Evolutionary conservation across 768 basidiomycete species (phyloP).

Genomic region (Naganishia onofrii): DNA sequence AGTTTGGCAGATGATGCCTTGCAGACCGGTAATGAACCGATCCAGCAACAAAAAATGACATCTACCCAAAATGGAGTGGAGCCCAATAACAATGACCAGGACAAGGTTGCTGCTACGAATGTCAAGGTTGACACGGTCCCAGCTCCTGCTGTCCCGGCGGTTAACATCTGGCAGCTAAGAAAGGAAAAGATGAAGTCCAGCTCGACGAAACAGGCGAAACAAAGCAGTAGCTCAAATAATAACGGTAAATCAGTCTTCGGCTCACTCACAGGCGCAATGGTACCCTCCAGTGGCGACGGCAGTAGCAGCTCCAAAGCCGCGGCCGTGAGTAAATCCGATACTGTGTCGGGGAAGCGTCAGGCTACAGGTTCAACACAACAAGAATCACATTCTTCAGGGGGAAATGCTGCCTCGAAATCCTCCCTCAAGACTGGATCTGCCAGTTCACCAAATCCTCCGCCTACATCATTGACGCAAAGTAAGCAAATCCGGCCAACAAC

Average conservation of each 20-base stretch:
- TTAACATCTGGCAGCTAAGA: slow-evolving; percentile 47
- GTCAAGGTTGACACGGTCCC: not conserved
- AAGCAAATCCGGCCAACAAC: not conserved
- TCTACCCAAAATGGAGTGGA: not conserved
- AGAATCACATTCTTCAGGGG: not conserved
- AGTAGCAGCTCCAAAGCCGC: not conserved
- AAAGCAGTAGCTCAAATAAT: not conserved
- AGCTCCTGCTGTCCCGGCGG: slow-evolving; percentile 29
- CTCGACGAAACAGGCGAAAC: not conserved
- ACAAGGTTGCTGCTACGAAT: not conserved
- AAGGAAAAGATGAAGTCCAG: slow-evolving; percentile 34
- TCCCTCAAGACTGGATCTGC: not conserved
- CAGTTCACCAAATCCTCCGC: too few species aligned
- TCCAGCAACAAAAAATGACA: not conserved
- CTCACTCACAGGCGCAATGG: slow-evolving; percentile 8
- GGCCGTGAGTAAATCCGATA: not conserved
- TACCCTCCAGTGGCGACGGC: not conserved
- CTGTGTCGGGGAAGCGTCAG: slow-evolving; percentile 1
- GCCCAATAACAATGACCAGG: not conserved
- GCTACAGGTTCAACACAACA: not conserved
- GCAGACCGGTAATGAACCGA: not conserved
- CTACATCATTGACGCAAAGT: not conserved
- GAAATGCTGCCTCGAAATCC: not conserved
- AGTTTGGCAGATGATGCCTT: not conserved
- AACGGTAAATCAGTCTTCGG: slow-evolving; percentile 25